Evolutionary conservation across 2,329 filamentous ascomycete species (phyloP).

Genomic region (Coniochaeta sp.): DNA sequence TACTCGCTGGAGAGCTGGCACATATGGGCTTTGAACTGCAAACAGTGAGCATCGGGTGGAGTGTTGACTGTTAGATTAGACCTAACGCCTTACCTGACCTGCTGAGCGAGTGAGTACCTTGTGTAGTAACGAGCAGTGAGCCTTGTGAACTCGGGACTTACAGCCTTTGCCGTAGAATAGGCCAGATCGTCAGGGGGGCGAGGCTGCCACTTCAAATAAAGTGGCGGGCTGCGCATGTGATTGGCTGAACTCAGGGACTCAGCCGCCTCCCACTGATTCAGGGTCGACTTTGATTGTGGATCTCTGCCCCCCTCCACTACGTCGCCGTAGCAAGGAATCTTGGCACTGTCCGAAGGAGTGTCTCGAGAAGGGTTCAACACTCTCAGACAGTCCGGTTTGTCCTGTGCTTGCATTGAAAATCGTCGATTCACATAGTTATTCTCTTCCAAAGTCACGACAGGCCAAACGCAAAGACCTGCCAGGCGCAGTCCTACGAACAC

Average conservation of each 20-base stretch:
- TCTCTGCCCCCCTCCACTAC: not conserved
- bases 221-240: not conserved
- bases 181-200: not conserved
- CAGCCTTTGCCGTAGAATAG: not conserved
- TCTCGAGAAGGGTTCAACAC: not conserved
- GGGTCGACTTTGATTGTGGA: not conserved
- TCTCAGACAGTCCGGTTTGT: not conserved
- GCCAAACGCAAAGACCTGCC: not conserved
- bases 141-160: not conserved
- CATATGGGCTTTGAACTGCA: not conserved
- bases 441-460: not conserved
- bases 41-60: slow-evolving; percentile 1
- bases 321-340: not conserved
- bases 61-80: not conserved
- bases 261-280: not conserved
- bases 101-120: not conserved
- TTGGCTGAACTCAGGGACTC: not conserved
- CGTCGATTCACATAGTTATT: too few species aligned
- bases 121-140: not conserved
- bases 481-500: not conserved
- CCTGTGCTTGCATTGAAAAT: not conserved
- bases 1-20: slow-evolving; percentile 4
- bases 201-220: not conserved
- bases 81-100: not conserved
- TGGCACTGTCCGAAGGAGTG: not conserved